phyloP scores from a whole-genome alignment of 306 rosid species.

The Lathyrus oleraceus region DNA sequence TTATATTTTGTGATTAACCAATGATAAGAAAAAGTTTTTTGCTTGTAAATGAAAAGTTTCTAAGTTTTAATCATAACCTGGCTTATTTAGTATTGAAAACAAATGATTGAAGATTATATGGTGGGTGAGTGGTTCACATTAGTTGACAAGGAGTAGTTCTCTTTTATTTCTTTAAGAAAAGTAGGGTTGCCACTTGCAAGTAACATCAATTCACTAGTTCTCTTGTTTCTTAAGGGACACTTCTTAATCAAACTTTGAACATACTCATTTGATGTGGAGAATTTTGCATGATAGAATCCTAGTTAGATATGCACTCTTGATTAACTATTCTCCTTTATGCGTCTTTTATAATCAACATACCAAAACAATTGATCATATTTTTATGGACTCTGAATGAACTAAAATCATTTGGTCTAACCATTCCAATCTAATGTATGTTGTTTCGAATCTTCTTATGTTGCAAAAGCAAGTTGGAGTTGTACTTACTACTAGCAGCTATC shows the following conservation, averaged over 20 bases:
- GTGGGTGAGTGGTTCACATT: constrained; percentile 30
- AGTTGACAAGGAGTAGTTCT: constrained; percentile 36
- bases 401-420: no score
- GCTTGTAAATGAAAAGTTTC: constrained; percentile 35
- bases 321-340: no score
- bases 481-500: no score
- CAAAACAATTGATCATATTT: background rate
- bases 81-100: constrained; percentile 27
- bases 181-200: background rate
- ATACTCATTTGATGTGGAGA: background rate
- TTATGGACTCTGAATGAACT: background rate
- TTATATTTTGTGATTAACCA: background rate
- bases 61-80: constrained; percentile 35
- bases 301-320: background rate
- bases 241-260: background rate
- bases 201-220: background rate
- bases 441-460: no score
- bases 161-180: background rate
- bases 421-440: no score
- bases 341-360: background rate
- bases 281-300: background rate
- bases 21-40: constrained; percentile 30
- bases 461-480: no score
- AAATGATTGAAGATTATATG: constrained; percentile 48
- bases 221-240: background rate